Evolutionary conservation across 225 moss, liverwort and hornwort genomes (phyloP), one percentile per base, ranked within the genome.

Genomic region (Thuidium tamariscinum): DNA sequence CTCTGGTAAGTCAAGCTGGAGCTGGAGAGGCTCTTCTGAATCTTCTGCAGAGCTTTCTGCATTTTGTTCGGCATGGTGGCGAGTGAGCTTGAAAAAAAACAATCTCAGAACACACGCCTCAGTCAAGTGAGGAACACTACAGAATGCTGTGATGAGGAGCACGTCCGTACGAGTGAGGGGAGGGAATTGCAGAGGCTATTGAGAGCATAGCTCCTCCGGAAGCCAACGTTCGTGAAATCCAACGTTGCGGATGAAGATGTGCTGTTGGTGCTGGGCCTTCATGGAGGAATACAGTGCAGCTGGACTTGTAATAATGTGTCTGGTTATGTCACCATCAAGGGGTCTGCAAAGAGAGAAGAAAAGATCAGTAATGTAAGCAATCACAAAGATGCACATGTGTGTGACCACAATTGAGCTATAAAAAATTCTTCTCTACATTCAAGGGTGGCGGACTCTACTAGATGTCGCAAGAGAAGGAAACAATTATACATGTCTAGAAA

Each of bases 191-290:
- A 21, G 44, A 77, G 80, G 78, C 88, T 93, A 93, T 78, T 90
- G 67, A 72, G 78, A 87, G 90, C 90, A 93, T 93, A 54, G 90
- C 85, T 88, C 87, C 23, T 85, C 87, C 83, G 85, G 85, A 60
- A 91, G 90, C 93, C 90, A 84, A 79, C 75, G 91, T 89, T 93
- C 91, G 88, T 93, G 91, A 60, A 93, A 93, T 52, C 91, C 93
- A 60, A 93, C 87, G 91, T 93, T 93, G 87, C 91, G 93, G 59
- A 93, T 90, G 34, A 93, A 93, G 60, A 93, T 91, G 37, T 93
- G 90, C 67, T 91, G 93, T 78, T 93, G 93, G 73, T 93, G 90
- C 79, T 91, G 91, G 86, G 87, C 90, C 87, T 93, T 93, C 93
- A 93, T 93, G 91, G 91, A 87, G 92, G 84, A 89, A 85, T 85